Conservation (phyloP, 352 stramenopile species). For the Phytopythium aichiense region DNA sequence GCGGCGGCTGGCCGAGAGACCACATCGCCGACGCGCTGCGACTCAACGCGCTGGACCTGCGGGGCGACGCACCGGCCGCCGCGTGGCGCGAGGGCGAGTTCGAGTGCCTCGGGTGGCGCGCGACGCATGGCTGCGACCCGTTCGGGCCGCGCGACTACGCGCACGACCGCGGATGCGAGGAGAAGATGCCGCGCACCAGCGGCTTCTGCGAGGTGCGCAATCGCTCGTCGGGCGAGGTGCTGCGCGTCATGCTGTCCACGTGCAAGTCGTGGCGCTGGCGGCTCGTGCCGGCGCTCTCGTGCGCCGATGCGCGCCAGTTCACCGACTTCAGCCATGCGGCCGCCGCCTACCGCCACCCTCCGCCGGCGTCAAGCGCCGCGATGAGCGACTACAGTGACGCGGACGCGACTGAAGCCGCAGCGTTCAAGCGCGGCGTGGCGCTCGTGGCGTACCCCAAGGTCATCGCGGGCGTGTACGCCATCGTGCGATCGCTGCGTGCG, state of each 20-base stretch:
- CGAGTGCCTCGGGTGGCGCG: conserved; percentile 70
- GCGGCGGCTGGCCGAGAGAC: conserved; percentile 37
- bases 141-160: conserved; percentile 40
- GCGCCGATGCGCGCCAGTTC: conserved; percentile 51
- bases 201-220: conserved; percentile 77
- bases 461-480: conserved; percentile 64
- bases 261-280: conserved; percentile 67
- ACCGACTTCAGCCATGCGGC: conserved; percentile 68
- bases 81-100: conserved; percentile 61
- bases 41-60: conserved; percentile 44
- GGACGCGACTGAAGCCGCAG: conserved; percentile 6
- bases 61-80: conserved; percentile 21
- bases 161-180: conserved; percentile 39
- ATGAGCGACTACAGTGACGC: background rate
- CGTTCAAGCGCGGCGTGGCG: conserved; percentile 40
- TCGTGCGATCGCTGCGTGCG: conserved; percentile 47
- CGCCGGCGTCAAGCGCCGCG: conserved; percentile 1
- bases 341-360: conserved; percentile 32
- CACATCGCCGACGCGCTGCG: conserved; percentile 29
- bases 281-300: conserved; percentile 49
- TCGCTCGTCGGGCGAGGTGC: conserved; percentile 39
- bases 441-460: conserved; percentile 74
- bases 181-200: conserved; percentile 37
- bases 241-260: conserved; percentile 67
- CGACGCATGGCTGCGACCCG: conserved; percentile 60